Evolutionary conservation across 495 filamentous ascomycete species (phyloP).

Genomic region (Aspergillus kassunensis): DNA sequence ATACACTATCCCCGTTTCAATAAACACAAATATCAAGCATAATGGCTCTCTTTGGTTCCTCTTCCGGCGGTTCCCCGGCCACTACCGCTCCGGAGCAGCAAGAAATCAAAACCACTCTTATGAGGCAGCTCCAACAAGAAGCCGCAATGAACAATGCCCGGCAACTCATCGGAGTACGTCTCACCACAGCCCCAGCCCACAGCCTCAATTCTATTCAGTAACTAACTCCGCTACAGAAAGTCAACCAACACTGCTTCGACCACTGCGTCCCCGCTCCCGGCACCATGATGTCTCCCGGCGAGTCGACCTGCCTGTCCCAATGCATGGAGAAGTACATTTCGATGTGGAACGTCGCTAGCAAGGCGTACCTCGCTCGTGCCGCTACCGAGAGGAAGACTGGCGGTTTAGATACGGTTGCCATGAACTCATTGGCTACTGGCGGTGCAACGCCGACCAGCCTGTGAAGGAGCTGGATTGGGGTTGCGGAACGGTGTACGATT

Average conservation of each 20-base stretch:
- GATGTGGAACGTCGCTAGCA: conserved; percentile 82
- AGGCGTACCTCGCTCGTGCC: conserved; percentile 69
- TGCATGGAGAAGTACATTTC: conserved; percentile 99
- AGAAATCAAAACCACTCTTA: conserved; percentile 64
- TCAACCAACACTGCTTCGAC: conserved; percentile 96
- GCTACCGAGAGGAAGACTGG: conserved; percentile 54
- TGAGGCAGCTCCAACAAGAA: conserved; percentile 72
- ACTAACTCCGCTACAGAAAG: conserved; percentile 59
- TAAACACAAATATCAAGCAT: conserved; percentile 2
- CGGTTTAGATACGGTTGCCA: conserved; percentile 23
- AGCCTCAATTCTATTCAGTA: neutral
- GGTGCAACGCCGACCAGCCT: conserved; percentile 14
- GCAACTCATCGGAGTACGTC: conserved; percentile 66
- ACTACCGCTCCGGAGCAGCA: conserved; percentile 28
- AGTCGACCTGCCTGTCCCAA: conserved; percentile 72
- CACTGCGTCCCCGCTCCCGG: conserved; percentile 86
- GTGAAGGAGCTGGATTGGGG: neutral
- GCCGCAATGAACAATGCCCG: conserved; percentile 71
- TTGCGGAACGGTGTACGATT: conserved; percentile 10
- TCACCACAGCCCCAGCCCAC: neutral
- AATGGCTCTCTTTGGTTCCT: conserved; percentile 41
- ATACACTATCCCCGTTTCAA: neutral
- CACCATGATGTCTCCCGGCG: conserved; percentile 62
- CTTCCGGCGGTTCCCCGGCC: conserved; percentile 24
- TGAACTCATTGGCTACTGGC: conserved; percentile 27